Evolutionary conservation across 2,329 filamentous ascomycete genomes (phyloP), one percentile per base, ranked within the genome.

Genomic region (Ceratocystis papillata): DNA sequence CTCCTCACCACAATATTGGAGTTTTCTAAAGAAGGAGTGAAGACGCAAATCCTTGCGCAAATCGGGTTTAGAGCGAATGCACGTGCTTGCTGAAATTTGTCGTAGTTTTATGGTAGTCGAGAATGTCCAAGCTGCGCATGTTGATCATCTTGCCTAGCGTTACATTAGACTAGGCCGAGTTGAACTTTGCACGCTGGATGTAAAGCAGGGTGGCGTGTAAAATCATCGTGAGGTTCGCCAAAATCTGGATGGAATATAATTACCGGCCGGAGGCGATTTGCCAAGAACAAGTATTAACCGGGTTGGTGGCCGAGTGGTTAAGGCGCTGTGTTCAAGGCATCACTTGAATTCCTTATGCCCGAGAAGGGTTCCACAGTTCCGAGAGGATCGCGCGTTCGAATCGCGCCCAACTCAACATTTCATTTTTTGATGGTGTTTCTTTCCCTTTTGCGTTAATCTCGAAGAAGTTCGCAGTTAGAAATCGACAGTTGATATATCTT

Each of bases 321-420:
- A 65, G 62, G 60, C 41, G 63, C 64, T 65, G 50, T 64, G 44
- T 63, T 67, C 61, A 63, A 65, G 66, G 45, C 66, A 63, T 64
- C 41, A 65, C 37, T 68, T 66, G 57, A 65, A 67, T 67, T 22
- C 63, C 66, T 67, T 67, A 65, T 65, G 57, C 57, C 66, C 63
- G 66, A 63, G 59, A 67, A 67, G 66, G 66, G 66, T 67, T 63
- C 63, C 63, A 67, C 66, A 67, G 64, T 67, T 65, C 33, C 66
- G 66, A 64, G 55, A 67, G 66, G 63, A 65, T 65, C 66, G 62
- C 63, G 66, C 66, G 66, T 67, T 67, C 66, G 66, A 67, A 67
- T 67, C 66, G 66, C 66, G 66, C 62, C 66, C 63, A 65, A 67
- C 66, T 65, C 66, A 67, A 30, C 17, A 65, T 63, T 25, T 62